Percentiles rank a stretch among this genome's conserved stretches.
Conservation (phyloP, 164 flowering plant species). For the Paratinospora sagittata region DNA sequence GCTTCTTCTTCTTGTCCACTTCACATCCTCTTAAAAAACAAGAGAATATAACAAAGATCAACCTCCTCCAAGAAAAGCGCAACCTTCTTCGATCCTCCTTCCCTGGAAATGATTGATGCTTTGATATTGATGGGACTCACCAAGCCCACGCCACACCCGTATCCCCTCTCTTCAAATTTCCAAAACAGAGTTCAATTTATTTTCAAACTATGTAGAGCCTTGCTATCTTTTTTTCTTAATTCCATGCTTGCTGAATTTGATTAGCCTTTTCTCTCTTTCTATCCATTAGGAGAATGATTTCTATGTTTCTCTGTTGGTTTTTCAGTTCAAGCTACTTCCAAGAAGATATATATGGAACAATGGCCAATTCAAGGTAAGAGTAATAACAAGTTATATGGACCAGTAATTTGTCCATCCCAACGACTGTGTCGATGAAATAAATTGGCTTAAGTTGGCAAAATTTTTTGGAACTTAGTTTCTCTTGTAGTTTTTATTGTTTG, state of each 20-base stretch:
- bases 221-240: not conserved
- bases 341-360: conserved; percentile 24
- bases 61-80: too few species aligned
- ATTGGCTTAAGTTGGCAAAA: too few species aligned
- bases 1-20: too few species aligned
- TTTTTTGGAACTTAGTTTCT: too few species aligned
- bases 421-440: not conserved
- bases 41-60: too few species aligned
- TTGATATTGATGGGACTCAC: conserved; percentile 47
- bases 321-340: conserved; percentile 44
- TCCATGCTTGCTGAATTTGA: not conserved
- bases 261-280: too few species aligned
- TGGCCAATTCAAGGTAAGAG: conserved; percentile 32
- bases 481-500: not conserved
- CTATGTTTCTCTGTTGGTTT: not conserved
- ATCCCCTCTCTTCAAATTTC: conserved; percentile 19
- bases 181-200: conserved; percentile 26
- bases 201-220: conserved; percentile 23
- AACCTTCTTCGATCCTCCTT: not conserved
- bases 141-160: conserved; percentile 28
- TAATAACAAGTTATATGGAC: not conserved
- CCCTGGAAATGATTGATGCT: conserved; percentile 50
- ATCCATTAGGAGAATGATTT: not conserved
- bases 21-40: too few species aligned
- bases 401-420: not conserved